Base-by-base conservation (phyloP, 192 early-diverging fungal genomes). In the Glomus cerebriforme region DNA sequence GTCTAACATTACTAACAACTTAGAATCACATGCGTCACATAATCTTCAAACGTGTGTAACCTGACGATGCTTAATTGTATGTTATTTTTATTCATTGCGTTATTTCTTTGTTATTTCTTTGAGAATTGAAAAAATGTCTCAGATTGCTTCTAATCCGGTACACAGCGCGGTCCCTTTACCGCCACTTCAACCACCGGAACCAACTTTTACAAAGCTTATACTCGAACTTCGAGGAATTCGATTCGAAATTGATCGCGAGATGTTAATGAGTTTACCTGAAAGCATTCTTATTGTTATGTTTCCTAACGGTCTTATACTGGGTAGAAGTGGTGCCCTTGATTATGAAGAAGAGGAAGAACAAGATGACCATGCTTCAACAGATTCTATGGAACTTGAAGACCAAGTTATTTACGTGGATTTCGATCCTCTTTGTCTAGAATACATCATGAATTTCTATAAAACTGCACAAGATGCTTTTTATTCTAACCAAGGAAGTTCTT, bases 231-330 rank as follows among this genome's bases (percentile, higher is more conserved):
- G 88, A n/a, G 90, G 90, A 10, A 85, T 79, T 22, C 79, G 83
- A 12, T 83, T 91, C 31, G 85, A 87, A 77, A 84, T 91, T 68
- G 88, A 88, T 71, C 81, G 90, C 26, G 88, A 91, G 17, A 85
- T 85, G 3, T 79, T 91, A 6, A 85, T 88, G 70, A 84, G 79
- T 59, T 75, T 91, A 9, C 90, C 90, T 32, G 90, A 91, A 78
- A 88, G 85, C 58, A 83, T 91, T 31, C 83, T 90, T 54, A 86
- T 88, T 79, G 87, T 85, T 73, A 90, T 91, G 87, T 90, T 91
- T 82, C 89, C 90, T 34, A 87, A 90, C 63, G 90, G 90, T 4
- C 81, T 89, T 62, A 83, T 86, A 32, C 79, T 89, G 58, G 83
- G 84, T 10, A 39, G 66, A 65, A 73, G 78, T 9, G 79, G 80